phyloP scores from a whole-genome alignment of 2,329 filamentous ascomycete genomes.

The Epichloe sibirici region DNA sequence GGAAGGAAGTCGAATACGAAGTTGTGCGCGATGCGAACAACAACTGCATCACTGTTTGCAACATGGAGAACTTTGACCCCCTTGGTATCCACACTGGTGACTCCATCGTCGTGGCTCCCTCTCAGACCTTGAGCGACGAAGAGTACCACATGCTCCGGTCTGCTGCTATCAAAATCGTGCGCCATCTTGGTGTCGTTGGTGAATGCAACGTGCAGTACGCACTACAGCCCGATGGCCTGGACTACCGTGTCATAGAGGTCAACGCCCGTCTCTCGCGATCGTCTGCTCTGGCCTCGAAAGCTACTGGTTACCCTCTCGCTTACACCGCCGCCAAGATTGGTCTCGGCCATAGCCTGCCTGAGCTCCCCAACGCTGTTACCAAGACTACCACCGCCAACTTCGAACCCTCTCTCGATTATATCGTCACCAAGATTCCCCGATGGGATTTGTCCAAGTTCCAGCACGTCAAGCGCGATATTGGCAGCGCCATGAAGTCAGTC shows the following conservation, averaged over 20 bases:
- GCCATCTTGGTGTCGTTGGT: constrained; percentile 91
- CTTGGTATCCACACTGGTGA: constrained; percentile 96
- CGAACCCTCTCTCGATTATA: constrained; percentile 92
- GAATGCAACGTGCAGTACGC: constrained; percentile 99
- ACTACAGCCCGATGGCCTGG: constrained; percentile 87
- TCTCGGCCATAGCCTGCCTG: constrained; percentile 85
- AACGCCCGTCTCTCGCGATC: constrained; percentile 97
- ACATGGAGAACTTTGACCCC: constrained; percentile 75
- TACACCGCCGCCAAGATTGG: constrained; percentile 98
- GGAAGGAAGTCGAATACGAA: constrained; percentile 99
- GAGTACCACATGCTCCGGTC: constrained; percentile 99
- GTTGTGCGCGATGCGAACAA: constrained; percentile 93
- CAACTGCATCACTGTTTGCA: constrained; percentile 99
- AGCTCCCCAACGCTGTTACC: constrained; percentile 94
- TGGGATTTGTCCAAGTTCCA: constrained; percentile 99
- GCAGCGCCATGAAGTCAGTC: constrained; percentile 97
- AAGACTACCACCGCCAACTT: constrained; percentile 99
- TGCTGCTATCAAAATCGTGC: constrained; percentile 95
- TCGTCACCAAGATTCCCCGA: constrained; percentile 95
- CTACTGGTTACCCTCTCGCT: constrained; percentile 90
- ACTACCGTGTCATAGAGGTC: constrained; percentile 98
- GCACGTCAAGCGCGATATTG: constrained; percentile 94
- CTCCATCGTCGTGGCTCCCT: constrained; percentile 94
- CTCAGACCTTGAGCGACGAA: constrained; percentile 93
- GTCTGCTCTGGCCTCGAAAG: constrained; percentile 93